Base-by-base conservation (phyloP, 176 grass and related monocot genomes). In the maize (Zea mays) region DNA sequence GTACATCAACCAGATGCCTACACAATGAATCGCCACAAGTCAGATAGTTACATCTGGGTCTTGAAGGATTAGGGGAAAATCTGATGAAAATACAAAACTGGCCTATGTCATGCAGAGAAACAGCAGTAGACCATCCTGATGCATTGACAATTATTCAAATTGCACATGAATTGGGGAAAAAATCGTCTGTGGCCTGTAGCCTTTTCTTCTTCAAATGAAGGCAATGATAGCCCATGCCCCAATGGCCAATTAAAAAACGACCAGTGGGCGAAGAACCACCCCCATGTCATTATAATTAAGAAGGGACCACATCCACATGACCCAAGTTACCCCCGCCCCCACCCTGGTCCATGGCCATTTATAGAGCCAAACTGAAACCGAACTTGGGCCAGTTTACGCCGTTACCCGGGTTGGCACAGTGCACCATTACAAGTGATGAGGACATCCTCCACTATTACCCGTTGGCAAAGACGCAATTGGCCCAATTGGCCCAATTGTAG, bases 21-120 rank as follows among this genome's bases (percentile, higher is more conserved):
- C 40, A 41, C 20, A 81, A 75, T 63, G 20, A 39, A 66, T 81
- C 4, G 55, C 10, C 65, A 38, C 9, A 15, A 77, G 12, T 82
- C 40, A 76, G 40, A 15, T 6, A 50, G 38, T 60, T 35, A 87
- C 49, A 9, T n/a, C 6, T 55, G 37, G 19, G 77, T 64, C 48
- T 34, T 39, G 6, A 68, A 65, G 35, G 42, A 37, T 1, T 4
- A 58, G 39, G 56, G 5, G 46, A 46, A 45, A 6, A 17, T 17
- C 10, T 34, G 33, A 15, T 2, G 14, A 19, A 36, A 59, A 5
- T 4, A 35, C 16, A 69, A 45, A 69, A 27, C 9, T 41, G 15
- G 5, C 49, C 3, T 12, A 67, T 3, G 11, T 79, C 50, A 58
- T 44, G 13, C 41, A 47, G 8, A 76, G 45, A 48, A 54, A 49